Base-by-base conservation (phyloP, 2,329 filamentous ascomycete species). In the Claviceps quebecensis region DNA sequence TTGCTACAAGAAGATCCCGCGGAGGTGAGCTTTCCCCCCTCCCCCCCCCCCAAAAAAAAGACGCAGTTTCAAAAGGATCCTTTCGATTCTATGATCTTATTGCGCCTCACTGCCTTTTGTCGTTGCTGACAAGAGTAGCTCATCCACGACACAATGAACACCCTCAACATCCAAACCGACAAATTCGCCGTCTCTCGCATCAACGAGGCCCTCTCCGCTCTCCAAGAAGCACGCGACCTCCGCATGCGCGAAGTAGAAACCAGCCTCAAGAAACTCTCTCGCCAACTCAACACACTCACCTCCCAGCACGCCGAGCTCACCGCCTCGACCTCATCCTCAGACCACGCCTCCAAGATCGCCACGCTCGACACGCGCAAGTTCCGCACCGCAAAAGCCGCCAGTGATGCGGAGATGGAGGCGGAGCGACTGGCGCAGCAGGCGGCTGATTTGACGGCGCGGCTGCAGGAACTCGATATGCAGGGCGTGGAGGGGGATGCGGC, bases 161-260 rank as follows among this genome's bases (percentile, higher is more conserved):
- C 96, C 75, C 98, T 98, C 81, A 93, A 95, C 72, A 95, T 91
- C 62, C 75, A 80, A 19, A 87, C 87, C 11, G 93, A 98, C 75
- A 93, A 89, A 63, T 74, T 81, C 57, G 86, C 87, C 55, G 80
- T 97, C 19, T 75, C 83, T 19, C 88, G 93, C 64, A 85, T 97
- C 64, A 81, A 81, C 66, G 87, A 90, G 65, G 91, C 87, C 1
- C 78, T 96, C 49, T 78, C 81, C 8, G 86, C 86, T 0, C 81
- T 98, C n/a, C 80, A 87, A 59, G 82, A 89, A 63, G 86, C 88
- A 54, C 89, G 93, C 64, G 80, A 87, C 54, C 75, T 88, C 48
- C 86, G 87, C 59, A 77, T 89, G 49, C 77, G 78, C 63, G 83
- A 87, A 50, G 80, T 80, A 56, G 83, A 87, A 61, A 68, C 73